phyloP scores from a whole-genome alignment of 495 filamentous ascomycete genomes.

The Neurospora sp. region DNA sequence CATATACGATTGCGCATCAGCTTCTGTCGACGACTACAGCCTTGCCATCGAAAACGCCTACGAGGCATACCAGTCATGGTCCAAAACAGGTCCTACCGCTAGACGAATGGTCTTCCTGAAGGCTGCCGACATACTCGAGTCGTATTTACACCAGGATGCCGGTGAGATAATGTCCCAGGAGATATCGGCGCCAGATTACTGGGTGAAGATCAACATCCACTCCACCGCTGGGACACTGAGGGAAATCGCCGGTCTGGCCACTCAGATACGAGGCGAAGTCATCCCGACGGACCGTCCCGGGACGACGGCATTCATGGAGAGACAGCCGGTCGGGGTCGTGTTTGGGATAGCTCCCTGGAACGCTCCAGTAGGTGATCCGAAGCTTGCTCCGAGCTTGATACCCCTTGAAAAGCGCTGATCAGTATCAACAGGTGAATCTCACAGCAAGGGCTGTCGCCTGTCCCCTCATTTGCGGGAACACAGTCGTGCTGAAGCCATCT shows the following conservation, averaged over 20 bases:
- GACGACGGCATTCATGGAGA: constrained; percentile 20
- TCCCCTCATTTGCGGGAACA: constrained; percentile 69
- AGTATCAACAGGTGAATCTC: constrained; percentile 41
- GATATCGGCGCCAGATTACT: constrained; percentile 26
- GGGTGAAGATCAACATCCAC: constrained; percentile 42
- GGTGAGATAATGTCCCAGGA: constrained; percentile 34
- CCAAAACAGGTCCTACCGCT: constrained; percentile 42
- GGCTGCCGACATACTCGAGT: constrained; percentile 54
- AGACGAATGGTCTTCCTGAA: constrained; percentile 58
- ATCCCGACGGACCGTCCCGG: constrained; percentile 19
- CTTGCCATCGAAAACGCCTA: constrained; percentile 49
- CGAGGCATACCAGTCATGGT: constrained; percentile 56
- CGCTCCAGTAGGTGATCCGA: constrained; percentile 13
- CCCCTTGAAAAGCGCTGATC: background rate
- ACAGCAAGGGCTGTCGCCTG: constrained; percentile 50
- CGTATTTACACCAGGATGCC: constrained; percentile 53
- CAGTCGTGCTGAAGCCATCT: constrained; percentile 63
- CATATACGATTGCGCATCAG: constrained; percentile 48
- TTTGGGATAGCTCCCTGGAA: constrained; percentile 31
- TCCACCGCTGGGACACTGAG: constrained; percentile 43
- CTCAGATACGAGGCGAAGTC: constrained; percentile 28
- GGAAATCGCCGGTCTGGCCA: constrained; percentile 50
- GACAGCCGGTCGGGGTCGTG: constrained; percentile 24
- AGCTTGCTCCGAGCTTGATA: constrained; percentile 15
- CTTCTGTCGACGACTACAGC: constrained; percentile 47